phyloP scores from a whole-genome alignment of 2,329 filamentous ascomycete genomes.

The Calycina herbarum region DNA sequence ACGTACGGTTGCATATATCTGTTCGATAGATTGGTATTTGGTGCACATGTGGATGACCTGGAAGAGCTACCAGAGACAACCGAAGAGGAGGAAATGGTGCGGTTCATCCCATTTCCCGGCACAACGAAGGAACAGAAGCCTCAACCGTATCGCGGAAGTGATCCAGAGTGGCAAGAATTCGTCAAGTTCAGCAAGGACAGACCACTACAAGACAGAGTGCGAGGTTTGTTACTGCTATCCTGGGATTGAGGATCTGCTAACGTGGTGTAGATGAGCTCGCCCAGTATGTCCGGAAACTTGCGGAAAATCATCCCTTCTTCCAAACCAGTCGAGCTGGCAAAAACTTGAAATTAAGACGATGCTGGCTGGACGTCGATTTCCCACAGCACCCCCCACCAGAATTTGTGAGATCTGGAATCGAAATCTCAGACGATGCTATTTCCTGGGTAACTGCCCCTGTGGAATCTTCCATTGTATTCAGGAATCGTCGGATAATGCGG shows the following conservation, averaged over 20 bases:
- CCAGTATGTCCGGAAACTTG: slow-evolving; percentile 43
- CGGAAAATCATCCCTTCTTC: slow-evolving; percentile 47
- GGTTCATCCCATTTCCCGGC: slow-evolving; percentile 64
- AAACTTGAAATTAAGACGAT: slow-evolving; percentile 49
- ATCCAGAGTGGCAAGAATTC: slow-evolving; percentile 65
- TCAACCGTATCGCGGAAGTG: slow-evolving; percentile 53
- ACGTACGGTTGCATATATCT: slow-evolving; percentile 43
- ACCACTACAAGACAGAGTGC: slow-evolving; percentile 42
- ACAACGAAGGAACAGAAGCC: slow-evolving; percentile 51
- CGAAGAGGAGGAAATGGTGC: slow-evolving; percentile 46
- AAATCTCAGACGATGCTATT: slow-evolving; percentile 50
- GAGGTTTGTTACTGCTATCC: slow-evolving; percentile 19
- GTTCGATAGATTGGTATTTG: slow-evolving; percentile 49
- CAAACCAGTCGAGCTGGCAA: slow-evolving; percentile 45
- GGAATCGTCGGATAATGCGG: slow-evolving; percentile 51
- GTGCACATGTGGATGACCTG: slow-evolving; percentile 37
- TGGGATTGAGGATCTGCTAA: slow-evolving; percentile 22
- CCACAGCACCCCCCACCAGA: slow-evolving; percentile 59
- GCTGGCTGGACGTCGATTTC: slow-evolving; percentile 63
- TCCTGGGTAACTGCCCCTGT: slow-evolving; percentile 50
- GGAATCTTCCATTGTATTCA: slow-evolving; percentile 48
- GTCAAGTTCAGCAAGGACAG: slow-evolving; percentile 56
- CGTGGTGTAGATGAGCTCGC: slow-evolving; percentile 47
- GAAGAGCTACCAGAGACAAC: slow-evolving; percentile 46
- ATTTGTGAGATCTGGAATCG: slow-evolving; percentile 56